A percentile compares a stretch with the other conserved stretches of the same genome.
phyloP scores from a whole-genome alignment of 1,139 yeast genomes.

The Blastobotrys buckinghamii region DNA sequence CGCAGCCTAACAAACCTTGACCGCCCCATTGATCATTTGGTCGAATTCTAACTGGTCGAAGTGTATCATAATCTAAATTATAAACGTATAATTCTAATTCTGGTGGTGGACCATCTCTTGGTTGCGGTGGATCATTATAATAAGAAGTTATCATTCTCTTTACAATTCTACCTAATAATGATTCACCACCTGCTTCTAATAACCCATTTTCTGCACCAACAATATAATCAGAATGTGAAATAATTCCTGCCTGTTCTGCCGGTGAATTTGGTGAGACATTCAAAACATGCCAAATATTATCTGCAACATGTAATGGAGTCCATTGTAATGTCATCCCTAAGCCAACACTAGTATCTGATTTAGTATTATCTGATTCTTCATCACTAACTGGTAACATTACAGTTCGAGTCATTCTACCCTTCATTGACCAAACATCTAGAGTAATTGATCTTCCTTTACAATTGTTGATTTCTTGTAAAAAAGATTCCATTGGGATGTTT shows the following conservation, averaged over 20 bases:
- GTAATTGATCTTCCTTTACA: conserved; percentile 38
- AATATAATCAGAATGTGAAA: conserved; percentile 83
- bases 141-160: conserved; percentile 24
- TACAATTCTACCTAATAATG: conserved; percentile 63
- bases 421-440: conserved; percentile 80
- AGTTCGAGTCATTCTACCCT: conserved; percentile 67
- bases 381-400: conserved; percentile 34
- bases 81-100: conserved; percentile 63
- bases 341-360: conserved; percentile 21
- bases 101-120: conserved; percentile 21
- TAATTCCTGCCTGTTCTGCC: conserved; percentile 75
- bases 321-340: conserved; percentile 72
- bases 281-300: conserved; percentile 84
- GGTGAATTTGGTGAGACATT: conserved; percentile 74
- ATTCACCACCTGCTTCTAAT: conserved; percentile 81
- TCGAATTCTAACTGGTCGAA: conserved; percentile 78
- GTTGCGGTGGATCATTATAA: conserved; percentile 18
- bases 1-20: conserved; percentile 82
- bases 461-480: conserved; percentile 26
- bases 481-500: conserved; percentile 26
- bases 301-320: conserved; percentile 67
- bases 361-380: neutral
- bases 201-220: conserved; percentile 85
- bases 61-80: conserved; percentile 78
- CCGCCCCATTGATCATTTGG: conserved; percentile 60